A percentile compares a stretch with the other conserved stretches of the same genome.
Conservation (phyloP, 2,329 filamentous ascomycete species). For the Colletotrichum lindemuthianum region DNA sequence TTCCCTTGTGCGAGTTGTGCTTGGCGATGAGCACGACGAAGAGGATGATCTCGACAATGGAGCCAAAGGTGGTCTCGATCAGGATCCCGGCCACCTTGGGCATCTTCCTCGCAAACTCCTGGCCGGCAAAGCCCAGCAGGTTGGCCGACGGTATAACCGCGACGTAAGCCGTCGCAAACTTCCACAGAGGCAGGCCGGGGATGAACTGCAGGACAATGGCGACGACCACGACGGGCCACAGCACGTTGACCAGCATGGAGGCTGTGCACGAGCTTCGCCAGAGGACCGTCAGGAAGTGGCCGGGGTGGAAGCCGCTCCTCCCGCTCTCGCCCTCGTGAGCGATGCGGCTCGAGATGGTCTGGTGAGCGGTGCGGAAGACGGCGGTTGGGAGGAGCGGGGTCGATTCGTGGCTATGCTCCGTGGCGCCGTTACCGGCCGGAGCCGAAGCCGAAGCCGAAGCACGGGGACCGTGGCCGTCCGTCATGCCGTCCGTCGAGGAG, state of each 20-base stretch:
- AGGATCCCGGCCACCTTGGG: conserved; percentile 69
- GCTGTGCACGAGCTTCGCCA: conserved; percentile 55
- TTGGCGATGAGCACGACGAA: conserved; percentile 70
- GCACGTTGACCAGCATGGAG: conserved; percentile 57
- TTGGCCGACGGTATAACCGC: conserved; percentile 62
- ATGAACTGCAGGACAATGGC: conserved; percentile 54
- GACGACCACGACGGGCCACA: conserved; percentile 60
- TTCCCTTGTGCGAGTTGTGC: conserved; percentile 38
- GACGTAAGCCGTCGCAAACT: conserved; percentile 59
- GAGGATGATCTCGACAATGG: conserved; percentile 74
- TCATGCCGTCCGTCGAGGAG: background rate
- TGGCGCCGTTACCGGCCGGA: conserved; percentile 14
- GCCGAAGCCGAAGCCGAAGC: background rate
- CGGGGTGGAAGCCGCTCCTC: conserved; percentile 53
- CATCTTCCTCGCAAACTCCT: conserved; percentile 72
- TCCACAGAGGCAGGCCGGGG: conserved; percentile 49
- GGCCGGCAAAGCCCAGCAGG: conserved; percentile 59
- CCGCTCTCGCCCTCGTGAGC: conserved; percentile 56
- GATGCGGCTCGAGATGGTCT: conserved; percentile 32
- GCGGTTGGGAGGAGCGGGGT: conserved; percentile 45
- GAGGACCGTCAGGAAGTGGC: conserved; percentile 54
- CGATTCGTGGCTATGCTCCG: conserved; percentile 35
- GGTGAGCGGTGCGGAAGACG: conserved; percentile 27
- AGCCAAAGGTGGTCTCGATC: conserved; percentile 64
- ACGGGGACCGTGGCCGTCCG: conserved; percentile 6